Conservation (phyloP, 108 stramenopile genomes). For the Schizochytrium sp. region DNA sequence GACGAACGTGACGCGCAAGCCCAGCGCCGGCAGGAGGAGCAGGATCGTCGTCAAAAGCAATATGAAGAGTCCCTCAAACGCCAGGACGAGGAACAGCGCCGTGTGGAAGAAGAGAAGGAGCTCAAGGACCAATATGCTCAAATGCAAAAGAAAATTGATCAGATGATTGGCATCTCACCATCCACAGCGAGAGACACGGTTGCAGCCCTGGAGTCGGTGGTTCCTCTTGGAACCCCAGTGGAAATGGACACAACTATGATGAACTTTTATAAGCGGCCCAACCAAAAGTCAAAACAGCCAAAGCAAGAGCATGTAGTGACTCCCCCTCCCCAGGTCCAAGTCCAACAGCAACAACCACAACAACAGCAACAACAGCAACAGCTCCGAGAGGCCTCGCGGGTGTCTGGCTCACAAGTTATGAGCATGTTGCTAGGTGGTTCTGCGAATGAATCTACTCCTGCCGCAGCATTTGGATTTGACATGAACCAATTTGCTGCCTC, state of each 20-base stretch:
- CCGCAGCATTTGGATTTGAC: no score
- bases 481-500: no score
- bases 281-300: no score
- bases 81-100: no score
- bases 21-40: background rate
- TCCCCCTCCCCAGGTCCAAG: no score
- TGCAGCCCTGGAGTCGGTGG: background rate
- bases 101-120: no score
- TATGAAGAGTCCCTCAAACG: background rate
- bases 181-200: background rate
- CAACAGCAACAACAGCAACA: background rate
- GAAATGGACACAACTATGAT: slow-evolving; percentile 13
- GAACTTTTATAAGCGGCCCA: background rate
- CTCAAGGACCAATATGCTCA: background rate
- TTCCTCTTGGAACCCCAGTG: slow-evolving; percentile 32
- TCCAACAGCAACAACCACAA: no score
- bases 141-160: background rate
- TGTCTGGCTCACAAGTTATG: slow-evolving; percentile 22
- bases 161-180: background rate
- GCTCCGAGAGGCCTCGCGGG: background rate
- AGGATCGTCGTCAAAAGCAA: background rate
- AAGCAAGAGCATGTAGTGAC: no score
- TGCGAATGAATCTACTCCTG: background rate
- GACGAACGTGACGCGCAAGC: slow-evolving; percentile 1
- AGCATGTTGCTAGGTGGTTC: slow-evolving; percentile 22